Base-by-base conservation (phyloP, 108 stramenopile species). In the Pelagomonas calceolata region DNA sequence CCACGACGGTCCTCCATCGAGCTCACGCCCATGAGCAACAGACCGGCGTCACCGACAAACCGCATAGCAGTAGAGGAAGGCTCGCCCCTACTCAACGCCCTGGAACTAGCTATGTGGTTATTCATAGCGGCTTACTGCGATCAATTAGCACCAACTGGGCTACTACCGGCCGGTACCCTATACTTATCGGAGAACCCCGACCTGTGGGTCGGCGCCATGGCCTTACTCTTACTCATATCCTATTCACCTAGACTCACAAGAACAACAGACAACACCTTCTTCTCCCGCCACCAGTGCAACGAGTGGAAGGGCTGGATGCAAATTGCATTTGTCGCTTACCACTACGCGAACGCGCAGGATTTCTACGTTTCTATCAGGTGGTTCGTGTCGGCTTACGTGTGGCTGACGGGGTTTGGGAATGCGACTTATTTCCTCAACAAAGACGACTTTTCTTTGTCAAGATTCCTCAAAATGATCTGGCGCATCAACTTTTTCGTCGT, bases 221-320 rank as follows among this genome's bases (percentile, higher is more conserved):
- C 51, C 21, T 26, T 60, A 17, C 51, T 60, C 51, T 17, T 26
- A 3, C 21, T 60, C 21, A 12, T 43, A 12, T 43, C 9, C 39
- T 43, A 10, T 12, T 5, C 39, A 12, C 39, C 39, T 5, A 5
- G 9, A 12, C 5, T 43, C 9, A 12, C 12, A 5, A 43, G 39
- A 12, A 43, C 9, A 5, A 43, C 12, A 5, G 9, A 43, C 5
- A 43, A 43, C 39, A 4, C 10, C 26, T 16, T 82, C 44, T 78
- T 82, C 0, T 79, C 81, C 70, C 79, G 85, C 34, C 83, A 82
- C 69, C 85, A 85, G 71, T 84, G 83, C 7, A 83, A 85, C 37
- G 85, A 85, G 72, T 85, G 85, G 85, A 85, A 85, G 69, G 85
- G 85, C 7, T 85, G 85, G 85, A 85, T 85, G 85, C 85, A 85